Evolutionary conservation across 2,329 filamentous ascomycete genomes (phyloP), one percentile per base, ranked within the genome.

Genomic region (Bipolaris oryzae): DNA sequence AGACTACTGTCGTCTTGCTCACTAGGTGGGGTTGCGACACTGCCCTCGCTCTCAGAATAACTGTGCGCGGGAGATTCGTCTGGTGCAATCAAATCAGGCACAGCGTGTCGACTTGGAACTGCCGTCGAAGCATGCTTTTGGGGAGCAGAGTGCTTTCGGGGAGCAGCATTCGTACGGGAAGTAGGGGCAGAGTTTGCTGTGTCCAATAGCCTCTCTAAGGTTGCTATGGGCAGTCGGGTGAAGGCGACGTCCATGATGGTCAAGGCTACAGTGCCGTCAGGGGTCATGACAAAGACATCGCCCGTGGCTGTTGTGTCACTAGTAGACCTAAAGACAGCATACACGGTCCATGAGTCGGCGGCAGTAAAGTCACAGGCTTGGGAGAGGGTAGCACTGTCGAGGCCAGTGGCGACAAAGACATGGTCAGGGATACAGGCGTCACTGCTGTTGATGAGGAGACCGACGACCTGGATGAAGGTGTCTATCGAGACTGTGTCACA

Each of bases 371-470:
- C 20, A 7, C 45, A 42, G 37, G 11, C 25, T 11, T 42, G 44
- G n/a, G 57, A 49, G 20, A 63, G 11, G 1, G 44, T 53, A n/a
- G 46, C 47, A 39, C 60, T 56, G 23, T 63, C 57, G 7, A 65
- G 33, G n/a, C 57, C 57, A 48, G 45, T 48, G n/a, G 45, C 45
- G 21, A 48, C 45, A n/a, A 48, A 48, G 33, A 48, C 45, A 38
- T 48, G 45, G 20, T 48, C 33, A 28, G 45, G 45, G 18, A 48
- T 48, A 10, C 45, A 48, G 18, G 45, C 45, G 13, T 48, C 45
- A 21, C 45, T 48, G 33, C 45, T 48, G 7, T 48, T 48, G 20
- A 48, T 48, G 15, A 48, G 34, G 15, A 48, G 45, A 11, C 45
- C 45, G 3, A 48, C 45, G 13, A 48, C 45, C 45, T 48, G 45